phyloP scores from a whole-genome alignment of 73 alveolate genomes.

The Loxodes magnus region DNA sequence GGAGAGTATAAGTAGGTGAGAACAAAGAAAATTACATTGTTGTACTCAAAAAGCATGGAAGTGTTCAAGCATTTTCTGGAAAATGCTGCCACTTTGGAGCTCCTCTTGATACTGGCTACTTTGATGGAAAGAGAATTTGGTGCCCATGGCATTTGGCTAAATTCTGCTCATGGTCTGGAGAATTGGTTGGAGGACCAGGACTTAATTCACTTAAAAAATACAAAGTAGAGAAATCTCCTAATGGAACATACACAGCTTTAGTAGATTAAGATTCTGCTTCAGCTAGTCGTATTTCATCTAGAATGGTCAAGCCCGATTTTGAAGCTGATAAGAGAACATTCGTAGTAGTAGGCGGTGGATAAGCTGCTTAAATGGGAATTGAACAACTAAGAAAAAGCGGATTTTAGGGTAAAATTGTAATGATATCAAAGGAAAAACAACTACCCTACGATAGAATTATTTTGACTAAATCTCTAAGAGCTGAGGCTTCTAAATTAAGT shows the following conservation, averaged over 20 bases:
- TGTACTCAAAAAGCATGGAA: neutral
- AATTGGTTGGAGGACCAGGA: conserved; percentile 69
- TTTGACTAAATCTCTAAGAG: conserved; percentile 36
- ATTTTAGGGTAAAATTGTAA: conserved; percentile 60
- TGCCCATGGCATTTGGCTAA: conserved; percentile 86
- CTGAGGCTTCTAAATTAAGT: conserved; percentile 13
- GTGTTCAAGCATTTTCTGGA: conserved; percentile 3
- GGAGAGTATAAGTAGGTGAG: neutral
- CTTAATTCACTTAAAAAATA: conserved; percentile 54
- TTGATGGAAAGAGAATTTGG: conserved; percentile 60
- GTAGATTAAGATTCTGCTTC: too few species aligned
- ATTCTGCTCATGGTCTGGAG: conserved; percentile 57
- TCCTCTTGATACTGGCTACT: conserved; percentile 45
- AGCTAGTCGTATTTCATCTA: too few species aligned
- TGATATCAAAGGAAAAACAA: conserved; percentile 39
- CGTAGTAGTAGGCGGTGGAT: conserved; percentile 82
- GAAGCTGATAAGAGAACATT: conserved; percentile 42
- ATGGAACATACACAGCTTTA: conserved; percentile 25
- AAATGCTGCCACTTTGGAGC: conserved; percentile 77
- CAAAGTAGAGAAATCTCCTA: conserved; percentile 41
- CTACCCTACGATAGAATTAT: conserved; percentile 73
- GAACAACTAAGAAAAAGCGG: conserved; percentile 66
- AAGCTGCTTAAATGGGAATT: conserved; percentile 75
- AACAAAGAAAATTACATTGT: neutral
- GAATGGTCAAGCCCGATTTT: conserved; percentile 42